phyloP scores from a whole-genome alignment of 441 rosid genomes.

The Theobroma grandiflorum region DNA sequence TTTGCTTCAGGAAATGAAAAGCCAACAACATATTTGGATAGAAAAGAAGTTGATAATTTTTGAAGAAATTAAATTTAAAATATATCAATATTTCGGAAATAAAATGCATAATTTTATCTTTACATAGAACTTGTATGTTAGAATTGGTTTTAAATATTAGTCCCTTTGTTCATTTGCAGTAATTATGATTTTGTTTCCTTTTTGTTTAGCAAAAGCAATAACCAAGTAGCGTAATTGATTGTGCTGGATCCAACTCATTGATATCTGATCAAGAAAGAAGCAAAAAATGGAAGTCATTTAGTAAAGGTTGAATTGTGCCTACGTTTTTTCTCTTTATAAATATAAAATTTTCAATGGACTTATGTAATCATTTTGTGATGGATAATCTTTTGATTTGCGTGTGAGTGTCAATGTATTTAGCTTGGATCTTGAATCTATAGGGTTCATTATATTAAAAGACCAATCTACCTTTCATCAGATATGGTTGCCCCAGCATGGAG shows the following conservation, averaged over 20 bases:
- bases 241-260: conserved; percentile 7
- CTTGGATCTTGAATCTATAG: conserved; percentile 6
- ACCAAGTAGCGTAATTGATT: not conserved
- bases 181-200: not conserved
- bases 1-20: conserved; percentile 10
- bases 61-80: too few relatives aligned
- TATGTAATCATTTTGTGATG: conserved; percentile 7
- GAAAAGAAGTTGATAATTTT: not conserved
- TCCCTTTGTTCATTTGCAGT: not conserved
- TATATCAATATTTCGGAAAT: not conserved
- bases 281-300: not conserved
- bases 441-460: conserved; percentile 2
- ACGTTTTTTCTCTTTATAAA: not conserved
- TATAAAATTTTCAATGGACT: not conserved
- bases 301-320: not conserved
- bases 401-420: not conserved
- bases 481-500: conserved; percentile 88
- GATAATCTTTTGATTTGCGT: not conserved
- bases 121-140: not conserved
- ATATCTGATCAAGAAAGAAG: conserved; percentile 20
- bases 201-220: not conserved
- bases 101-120: not conserved
- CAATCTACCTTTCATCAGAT: conserved; percentile 46
- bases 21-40: not conserved
- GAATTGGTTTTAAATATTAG: not conserved